These are phyloP conservation scores for Podospora appendiculata DNA, from an alignment of 495 filamentous ascomycete genomes.

Conservation along the genomic window DNA sequence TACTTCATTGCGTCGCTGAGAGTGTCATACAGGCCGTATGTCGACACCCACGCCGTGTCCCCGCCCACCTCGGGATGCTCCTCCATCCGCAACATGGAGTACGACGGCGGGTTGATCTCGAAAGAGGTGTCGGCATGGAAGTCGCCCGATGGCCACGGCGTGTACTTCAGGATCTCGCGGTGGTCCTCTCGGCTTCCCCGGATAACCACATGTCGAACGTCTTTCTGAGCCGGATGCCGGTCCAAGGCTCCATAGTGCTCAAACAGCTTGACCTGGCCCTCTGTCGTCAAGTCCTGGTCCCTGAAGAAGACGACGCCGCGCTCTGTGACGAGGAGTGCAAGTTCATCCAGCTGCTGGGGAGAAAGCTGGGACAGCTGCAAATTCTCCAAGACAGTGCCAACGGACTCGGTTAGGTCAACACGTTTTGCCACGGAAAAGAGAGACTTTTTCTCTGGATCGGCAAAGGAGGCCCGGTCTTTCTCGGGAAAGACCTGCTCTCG, in stretches of 20 bases:
- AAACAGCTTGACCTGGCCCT: slow-evolving; percentile 42
- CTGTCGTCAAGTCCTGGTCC: slow-evolving; percentile 43
- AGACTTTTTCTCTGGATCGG: slow-evolving; percentile 43
- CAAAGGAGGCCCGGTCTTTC: slow-evolving; percentile 42
- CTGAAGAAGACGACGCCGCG: slow-evolving; percentile 44
- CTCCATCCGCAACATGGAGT: slow-evolving; percentile 48
- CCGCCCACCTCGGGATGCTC: slow-evolving; percentile 47
- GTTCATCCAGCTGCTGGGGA: slow-evolving; percentile 34
- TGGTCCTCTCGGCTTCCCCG: slow-evolving; percentile 31
- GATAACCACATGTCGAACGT: slow-evolving; percentile 25
- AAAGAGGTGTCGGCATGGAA: slow-evolving; percentile 47
- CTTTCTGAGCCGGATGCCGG: slow-evolving; percentile 43
- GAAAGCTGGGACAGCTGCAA: slow-evolving; percentile 40
- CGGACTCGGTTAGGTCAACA: slow-evolving; percentile 43
- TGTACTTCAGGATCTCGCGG: slow-evolving; percentile 29
- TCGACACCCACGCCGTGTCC: slow-evolving; percentile 46
- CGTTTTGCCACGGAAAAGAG: slow-evolving; percentile 38
- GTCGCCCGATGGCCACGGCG: slow-evolving; percentile 32
- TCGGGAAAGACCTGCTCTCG: slow-evolving; percentile 33
- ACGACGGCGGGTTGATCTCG: slow-evolving; percentile 45
- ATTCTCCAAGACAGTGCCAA: slow-evolving; percentile 40
- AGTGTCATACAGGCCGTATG: slow-evolving; percentile 45
- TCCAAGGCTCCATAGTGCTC: slow-evolving; percentile 45
- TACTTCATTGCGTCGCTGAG: slow-evolving; percentile 30
- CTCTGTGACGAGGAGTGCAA: slow-evolving; percentile 38